phyloP scores from a whole-genome alignment of 1,139 yeast genomes.

The Suhomyces wounanorum region DNA sequence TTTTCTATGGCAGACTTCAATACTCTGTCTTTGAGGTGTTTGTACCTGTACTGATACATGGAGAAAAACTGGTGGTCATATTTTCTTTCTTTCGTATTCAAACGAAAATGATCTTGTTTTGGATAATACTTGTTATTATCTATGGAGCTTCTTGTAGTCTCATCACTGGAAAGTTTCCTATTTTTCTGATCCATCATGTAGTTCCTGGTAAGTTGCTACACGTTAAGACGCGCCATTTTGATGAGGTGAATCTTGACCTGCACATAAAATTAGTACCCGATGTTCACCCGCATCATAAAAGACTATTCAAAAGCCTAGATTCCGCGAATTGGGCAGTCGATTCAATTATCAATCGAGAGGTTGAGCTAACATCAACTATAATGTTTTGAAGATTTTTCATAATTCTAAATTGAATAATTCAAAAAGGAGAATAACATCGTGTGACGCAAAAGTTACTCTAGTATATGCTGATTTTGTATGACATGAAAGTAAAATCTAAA shows the following conservation, averaged over 20 bases:
- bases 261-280: not conserved
- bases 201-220: not conserved
- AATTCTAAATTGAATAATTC: too few relatives aligned
- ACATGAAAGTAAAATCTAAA: too few relatives aligned
- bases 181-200: slow-evolving; percentile 8
- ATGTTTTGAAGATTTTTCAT: too few relatives aligned
- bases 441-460: too few relatives aligned
- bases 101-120: slow-evolving; percentile 10
- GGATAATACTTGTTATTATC: not conserved
- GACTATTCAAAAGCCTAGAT: too few relatives aligned
- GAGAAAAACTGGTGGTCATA: slow-evolving; percentile 75
- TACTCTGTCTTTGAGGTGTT: slow-evolving; percentile 55
- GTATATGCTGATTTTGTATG: too few relatives aligned
- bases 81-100: slow-evolving; percentile 30
- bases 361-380: too few relatives aligned
- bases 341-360: too few relatives aligned
- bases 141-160: not conserved
- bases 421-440: too few relatives aligned
- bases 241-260: not conserved
- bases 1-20: slow-evolving; percentile 42
- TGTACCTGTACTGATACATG: slow-evolving; percentile 68
- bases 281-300: too few relatives aligned
- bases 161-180: slow-evolving; percentile 4
- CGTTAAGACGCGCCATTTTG: not conserved
- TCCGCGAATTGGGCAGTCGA: too few relatives aligned